A percentile compares a stretch with the other conserved stretches of the same genome.
Conservation (phyloP, 164 flowering plant species). For the Vitis rotundifolia region DNA sequence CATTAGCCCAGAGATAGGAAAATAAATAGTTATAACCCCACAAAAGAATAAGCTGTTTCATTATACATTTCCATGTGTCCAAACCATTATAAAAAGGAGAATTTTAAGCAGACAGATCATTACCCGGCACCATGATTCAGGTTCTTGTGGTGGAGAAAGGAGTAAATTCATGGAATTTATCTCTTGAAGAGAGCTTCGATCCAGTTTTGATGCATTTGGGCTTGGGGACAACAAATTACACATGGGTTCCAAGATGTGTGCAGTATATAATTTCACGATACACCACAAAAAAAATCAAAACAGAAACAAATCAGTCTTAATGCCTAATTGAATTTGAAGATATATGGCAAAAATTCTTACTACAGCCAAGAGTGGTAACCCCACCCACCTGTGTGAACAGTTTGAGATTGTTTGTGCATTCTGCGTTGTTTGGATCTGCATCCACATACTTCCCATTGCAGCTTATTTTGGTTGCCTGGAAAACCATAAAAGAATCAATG, state of each 20-base stretch:
- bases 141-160: background rate
- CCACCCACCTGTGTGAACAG: slow-evolving; percentile 10
- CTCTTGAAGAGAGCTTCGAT: background rate
- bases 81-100: background rate
- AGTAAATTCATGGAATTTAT: background rate
- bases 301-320: no score
- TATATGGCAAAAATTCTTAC: no score
- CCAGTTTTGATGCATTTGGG: background rate
- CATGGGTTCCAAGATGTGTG: background rate
- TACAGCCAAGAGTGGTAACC: no score
- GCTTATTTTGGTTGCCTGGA: slow-evolving; percentile 19
- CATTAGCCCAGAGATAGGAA: background rate
- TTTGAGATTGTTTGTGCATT: slow-evolving; percentile 21
- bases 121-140: background rate
- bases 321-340: no score
- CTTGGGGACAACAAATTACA: background rate
- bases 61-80: no score
- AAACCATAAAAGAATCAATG: no score
- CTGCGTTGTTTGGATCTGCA: slow-evolving; percentile 17
- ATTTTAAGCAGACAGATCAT: background rate
- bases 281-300: no score
- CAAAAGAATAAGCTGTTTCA: background rate
- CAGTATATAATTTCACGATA: no score
- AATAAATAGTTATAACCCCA: background rate
- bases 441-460: slow-evolving; percentile 27